Evolutionary conservation across 1,284 basidiomycete genomes (phyloP), one percentile per base, ranked within the genome.

Genomic region (Ceratobasidium sp.): DNA sequence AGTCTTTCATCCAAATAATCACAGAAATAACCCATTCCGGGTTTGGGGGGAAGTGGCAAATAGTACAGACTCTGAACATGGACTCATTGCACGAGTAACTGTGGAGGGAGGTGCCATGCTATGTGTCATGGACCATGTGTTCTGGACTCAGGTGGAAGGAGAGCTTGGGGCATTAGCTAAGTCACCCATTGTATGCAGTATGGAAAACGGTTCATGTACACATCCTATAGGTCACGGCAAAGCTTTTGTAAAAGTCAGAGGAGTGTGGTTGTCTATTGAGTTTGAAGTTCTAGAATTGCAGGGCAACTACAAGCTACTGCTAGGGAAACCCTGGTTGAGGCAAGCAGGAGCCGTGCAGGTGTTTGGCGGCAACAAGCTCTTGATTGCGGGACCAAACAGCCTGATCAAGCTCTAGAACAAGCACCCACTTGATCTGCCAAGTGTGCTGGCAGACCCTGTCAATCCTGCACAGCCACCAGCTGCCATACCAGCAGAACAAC

Each of bases 31-130:
- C n/a, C 67, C 28, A 10, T 68, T 68, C 44, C 66, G 26, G 18
- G 42, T 33, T 13, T 46, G 66, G 66, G 49, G 33, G 12, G 18
- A 6, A 64, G 63, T 13, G 4, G 15, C 26, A 13, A 44, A n/a
- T n/a, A n/a, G n/a, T n/a, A n/a, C n/a, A n/a, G n/a, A n/a, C n/a
- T n/a, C n/a, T n/a, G n/a, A n/a, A n/a, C n/a, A n/a, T n/a, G n/a
- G n/a, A n/a, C n/a, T n/a, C n/a, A n/a, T n/a, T n/a, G 67, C 33
- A n/a, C 67, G 51, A 33, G 69, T 55, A 44, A 71, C 69, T 7
- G 23, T 71, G 5, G 69, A 71, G 20, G 69, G 69, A 20, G 69
- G 69, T n/a, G 69, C 69, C 10, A 71, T 71, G 69, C 23, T 71
- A 1, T 71, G 69, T n/a, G 69, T 71, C 3, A 12, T 71, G 20